A percentile compares a stretch with the other conserved stretches of the same genome.
Evolutionary conservation across 805 yeast species (phyloP).

Genomic region (Metschnikowia arizonensis): DNA sequence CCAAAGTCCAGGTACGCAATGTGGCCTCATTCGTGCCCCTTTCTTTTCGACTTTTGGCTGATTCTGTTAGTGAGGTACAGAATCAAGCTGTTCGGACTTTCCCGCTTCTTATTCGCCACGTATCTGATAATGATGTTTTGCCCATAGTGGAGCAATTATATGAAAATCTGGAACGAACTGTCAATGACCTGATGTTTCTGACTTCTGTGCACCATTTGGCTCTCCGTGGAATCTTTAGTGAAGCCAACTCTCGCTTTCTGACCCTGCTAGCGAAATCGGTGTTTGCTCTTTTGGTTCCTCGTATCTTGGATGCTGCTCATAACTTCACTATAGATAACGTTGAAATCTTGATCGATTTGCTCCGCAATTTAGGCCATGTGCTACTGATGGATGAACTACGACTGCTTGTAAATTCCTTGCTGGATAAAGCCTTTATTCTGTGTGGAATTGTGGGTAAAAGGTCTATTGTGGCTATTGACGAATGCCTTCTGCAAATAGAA

Average conservation of each 20-base stretch:
- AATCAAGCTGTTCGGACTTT: constrained; percentile 65
- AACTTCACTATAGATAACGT: constrained; percentile 49
- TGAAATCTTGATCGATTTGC: constrained; percentile 56
- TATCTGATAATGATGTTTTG: constrained; percentile 29
- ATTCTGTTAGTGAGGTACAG: constrained; percentile 68
- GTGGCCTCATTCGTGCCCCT: constrained; percentile 36
- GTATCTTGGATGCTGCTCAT: constrained; percentile 21
- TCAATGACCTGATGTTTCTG: constrained; percentile 29
- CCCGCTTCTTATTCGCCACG: constrained; percentile 40
- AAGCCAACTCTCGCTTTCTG: constrained; percentile 26
- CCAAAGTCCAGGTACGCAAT: constrained; percentile 23
- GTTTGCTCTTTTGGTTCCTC: constrained; percentile 37
- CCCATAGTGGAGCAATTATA: constrained; percentile 30
- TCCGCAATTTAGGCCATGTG: constrained; percentile 45
- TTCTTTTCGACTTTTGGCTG: constrained; percentile 47
- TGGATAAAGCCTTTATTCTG: constrained; percentile 36
- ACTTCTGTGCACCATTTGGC: constrained; percentile 54
- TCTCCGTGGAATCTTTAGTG: constrained; percentile 39
- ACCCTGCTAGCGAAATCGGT: constrained; percentile 25
- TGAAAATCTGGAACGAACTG: constrained; percentile 16
- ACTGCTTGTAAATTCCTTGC: constrained; percentile 26
- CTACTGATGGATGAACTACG: constrained; percentile 36
- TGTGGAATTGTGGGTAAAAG: constrained; percentile 47
- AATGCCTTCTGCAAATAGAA: constrained; percentile 11
- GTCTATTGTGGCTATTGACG: constrained; percentile 46